Percentiles rank a stretch among this genome's conserved stretches.
These are phyloP conservation scores for Salix koriyanagi DNA, from an alignment of 345 rosid genomes.

Conservation along the genomic window DNA sequence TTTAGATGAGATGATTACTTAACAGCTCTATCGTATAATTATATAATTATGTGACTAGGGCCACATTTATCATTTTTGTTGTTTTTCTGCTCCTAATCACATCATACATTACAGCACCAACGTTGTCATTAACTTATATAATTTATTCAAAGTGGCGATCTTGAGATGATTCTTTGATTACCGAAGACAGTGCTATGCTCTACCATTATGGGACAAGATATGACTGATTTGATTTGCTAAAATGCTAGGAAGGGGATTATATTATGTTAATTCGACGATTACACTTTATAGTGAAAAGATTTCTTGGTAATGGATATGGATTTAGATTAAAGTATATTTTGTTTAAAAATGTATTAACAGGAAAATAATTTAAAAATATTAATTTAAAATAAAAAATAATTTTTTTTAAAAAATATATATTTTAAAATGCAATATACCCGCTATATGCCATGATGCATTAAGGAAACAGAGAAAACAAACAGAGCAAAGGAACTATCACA, in stretches of 20 bases:
- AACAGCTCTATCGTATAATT: too few species aligned
- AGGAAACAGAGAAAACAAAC: neutral
- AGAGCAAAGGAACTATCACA: neutral
- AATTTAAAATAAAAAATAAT: too few species aligned
- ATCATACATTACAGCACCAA: neutral
- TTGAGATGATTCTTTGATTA: neutral
- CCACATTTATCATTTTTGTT: neutral
- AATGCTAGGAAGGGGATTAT: neutral
- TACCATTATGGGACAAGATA: neutral
- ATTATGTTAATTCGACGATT: neutral
- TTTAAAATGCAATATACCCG: too few species aligned
- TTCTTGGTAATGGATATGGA: too few species aligned
- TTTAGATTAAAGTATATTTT: too few species aligned
- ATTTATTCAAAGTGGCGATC: neutral
- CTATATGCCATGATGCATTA: neutral
- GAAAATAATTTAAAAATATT: too few species aligned
- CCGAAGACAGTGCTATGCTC: neutral
- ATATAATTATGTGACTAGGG: too few species aligned
- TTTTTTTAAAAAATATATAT: too few species aligned
- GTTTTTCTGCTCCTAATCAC: neutral
- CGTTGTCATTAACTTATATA: too few species aligned
- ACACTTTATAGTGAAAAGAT: neutral
- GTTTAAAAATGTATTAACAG: too few species aligned
- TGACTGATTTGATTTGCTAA: neutral
- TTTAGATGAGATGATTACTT: too few species aligned